A percentile compares a stretch with the other conserved stretches of the same genome.
Conservation (phyloP, 306 rosid genomes). For the Rubus parviflorus region DNA sequence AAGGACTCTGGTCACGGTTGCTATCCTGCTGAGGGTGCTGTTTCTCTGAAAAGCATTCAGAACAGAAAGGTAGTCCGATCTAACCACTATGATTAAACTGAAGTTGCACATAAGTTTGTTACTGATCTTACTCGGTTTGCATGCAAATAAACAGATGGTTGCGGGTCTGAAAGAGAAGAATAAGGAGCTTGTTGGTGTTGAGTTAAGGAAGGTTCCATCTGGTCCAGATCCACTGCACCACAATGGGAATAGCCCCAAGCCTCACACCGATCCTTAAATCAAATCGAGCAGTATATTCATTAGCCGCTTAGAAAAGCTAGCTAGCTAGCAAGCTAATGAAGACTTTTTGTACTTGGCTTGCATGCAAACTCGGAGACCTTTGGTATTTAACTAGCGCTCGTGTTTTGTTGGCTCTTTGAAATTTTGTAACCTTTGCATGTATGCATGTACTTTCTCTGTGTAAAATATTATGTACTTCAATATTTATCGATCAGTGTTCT, state of each 20-base stretch:
- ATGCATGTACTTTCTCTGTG: not conserved
- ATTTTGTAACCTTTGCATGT: not conserved
- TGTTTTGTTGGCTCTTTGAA: not conserved
- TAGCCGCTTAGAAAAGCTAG: not conserved
- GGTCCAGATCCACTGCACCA: conserved; percentile 5
- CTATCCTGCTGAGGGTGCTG: not conserved
- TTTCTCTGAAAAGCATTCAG: not conserved
- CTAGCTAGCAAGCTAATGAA: not conserved
- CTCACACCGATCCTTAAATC: not conserved
- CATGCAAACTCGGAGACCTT: not conserved
- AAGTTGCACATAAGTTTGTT: no score
- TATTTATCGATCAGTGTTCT: not conserved
- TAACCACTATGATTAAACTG: no score
- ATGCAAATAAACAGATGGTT: not conserved
- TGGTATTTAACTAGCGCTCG: not conserved
- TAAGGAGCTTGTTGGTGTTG: not conserved
- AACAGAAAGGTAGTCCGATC: not conserved
- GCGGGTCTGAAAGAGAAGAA: not conserved
- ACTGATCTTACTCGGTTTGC: not conserved
- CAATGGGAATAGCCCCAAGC: conserved; percentile 5
- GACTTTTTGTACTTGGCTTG: not conserved
- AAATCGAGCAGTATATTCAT: not conserved
- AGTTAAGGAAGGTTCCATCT: conserved; percentile 1
- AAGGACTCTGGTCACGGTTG: not conserved
- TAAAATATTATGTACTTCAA: not conserved